Conservation (phyloP, 2,329 filamentous ascomycete species). For the Juglanconis oblonga region DNA sequence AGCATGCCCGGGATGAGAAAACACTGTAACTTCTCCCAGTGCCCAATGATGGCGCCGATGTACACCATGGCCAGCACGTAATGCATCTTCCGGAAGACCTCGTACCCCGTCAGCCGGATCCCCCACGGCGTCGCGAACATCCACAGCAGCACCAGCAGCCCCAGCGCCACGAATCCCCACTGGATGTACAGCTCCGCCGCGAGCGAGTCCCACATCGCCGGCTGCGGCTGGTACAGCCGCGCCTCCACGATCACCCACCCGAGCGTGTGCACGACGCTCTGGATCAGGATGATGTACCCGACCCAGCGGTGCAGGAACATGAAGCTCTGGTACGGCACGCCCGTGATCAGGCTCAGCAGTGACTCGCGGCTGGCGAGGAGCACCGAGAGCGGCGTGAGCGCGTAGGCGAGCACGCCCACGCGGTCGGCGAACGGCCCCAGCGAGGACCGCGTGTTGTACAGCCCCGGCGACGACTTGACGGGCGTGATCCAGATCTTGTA, state of each 20-base stretch:
- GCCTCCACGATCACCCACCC: conserved; percentile 67
- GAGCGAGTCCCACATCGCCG: conserved; percentile 52
- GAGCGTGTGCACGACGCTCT: conserved; percentile 67
- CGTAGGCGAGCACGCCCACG: conserved; percentile 69
- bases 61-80: conserved; percentile 72
- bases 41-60: conserved; percentile 71
- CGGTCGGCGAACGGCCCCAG: conserved; percentile 69
- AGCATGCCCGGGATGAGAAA: conserved; percentile 66
- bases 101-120: conserved; percentile 68
- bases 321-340: conserved; percentile 73
- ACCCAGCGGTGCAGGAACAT: conserved; percentile 77
- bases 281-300: conserved; percentile 69
- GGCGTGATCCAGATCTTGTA: conserved; percentile 71
- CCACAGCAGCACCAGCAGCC: conserved; percentile 59
- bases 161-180: conserved; percentile 69
- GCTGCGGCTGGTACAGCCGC: conserved; percentile 69
- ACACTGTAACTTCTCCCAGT: conserved; percentile 66
- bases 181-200: conserved; percentile 66
- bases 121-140: conserved; percentile 54
- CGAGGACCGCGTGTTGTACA: conserved; percentile 62
- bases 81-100: conserved; percentile 73
- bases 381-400: conserved; percentile 68
- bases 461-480: conserved; percentile 50
- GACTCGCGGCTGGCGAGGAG: conserved; percentile 68
- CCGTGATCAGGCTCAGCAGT: conserved; percentile 66